A percentile compares a stretch with the other conserved stretches of the same genome.
Evolutionary conservation across 495 filamentous ascomycete species (phyloP).

Genomic region (Tuber aestivum): DNA sequence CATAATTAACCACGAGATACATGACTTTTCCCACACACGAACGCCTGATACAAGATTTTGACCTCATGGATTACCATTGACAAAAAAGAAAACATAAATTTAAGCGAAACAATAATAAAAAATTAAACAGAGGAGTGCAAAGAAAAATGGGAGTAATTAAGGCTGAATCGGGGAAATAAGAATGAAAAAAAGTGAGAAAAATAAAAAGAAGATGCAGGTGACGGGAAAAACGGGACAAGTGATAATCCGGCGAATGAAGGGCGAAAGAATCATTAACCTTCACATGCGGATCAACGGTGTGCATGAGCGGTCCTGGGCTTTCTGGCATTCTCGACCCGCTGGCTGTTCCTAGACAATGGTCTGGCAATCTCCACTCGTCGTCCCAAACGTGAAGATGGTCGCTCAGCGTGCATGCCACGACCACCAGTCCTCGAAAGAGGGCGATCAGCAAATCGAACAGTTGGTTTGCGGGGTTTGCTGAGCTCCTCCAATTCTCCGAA

Average conservation of each 20-base stretch:
- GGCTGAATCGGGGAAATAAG: slow-evolving; percentile 26
- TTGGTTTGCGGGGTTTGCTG: slow-evolving; percentile 36
- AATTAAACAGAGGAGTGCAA: slow-evolving; percentile 28
- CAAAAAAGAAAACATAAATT: slow-evolving; percentile 13
- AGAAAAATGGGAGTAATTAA: slow-evolving; percentile 4
- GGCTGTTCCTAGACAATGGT: slow-evolving; percentile 37
- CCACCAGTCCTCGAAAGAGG: slow-evolving; percentile 32
- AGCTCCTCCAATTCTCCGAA: slow-evolving; percentile 36
- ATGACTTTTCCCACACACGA: slow-evolving; percentile 34
- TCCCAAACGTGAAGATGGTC: slow-evolving; percentile 36
- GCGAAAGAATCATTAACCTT: neutral
- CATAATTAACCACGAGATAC: slow-evolving; percentile 29
- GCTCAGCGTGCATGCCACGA: slow-evolving; percentile 32
- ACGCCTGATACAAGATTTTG: slow-evolving; percentile 39
- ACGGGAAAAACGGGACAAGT: slow-evolving; percentile 18
- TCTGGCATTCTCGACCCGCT: slow-evolving; percentile 27
- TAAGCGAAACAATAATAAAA: slow-evolving; percentile 15
- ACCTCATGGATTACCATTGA: slow-evolving; percentile 27
- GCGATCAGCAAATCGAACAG: slow-evolving; percentile 39
- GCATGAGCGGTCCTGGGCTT: slow-evolving; percentile 17
- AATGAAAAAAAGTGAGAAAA: slow-evolving; percentile 8
- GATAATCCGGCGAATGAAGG: neutral
- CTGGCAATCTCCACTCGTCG: slow-evolving; percentile 33
- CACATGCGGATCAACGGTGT: slow-evolving; percentile 27
- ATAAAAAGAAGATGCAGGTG: slow-evolving; percentile 4